phyloP scores from a whole-genome alignment of 805 yeast genomes.

The Candida rishiriensis region DNA sequence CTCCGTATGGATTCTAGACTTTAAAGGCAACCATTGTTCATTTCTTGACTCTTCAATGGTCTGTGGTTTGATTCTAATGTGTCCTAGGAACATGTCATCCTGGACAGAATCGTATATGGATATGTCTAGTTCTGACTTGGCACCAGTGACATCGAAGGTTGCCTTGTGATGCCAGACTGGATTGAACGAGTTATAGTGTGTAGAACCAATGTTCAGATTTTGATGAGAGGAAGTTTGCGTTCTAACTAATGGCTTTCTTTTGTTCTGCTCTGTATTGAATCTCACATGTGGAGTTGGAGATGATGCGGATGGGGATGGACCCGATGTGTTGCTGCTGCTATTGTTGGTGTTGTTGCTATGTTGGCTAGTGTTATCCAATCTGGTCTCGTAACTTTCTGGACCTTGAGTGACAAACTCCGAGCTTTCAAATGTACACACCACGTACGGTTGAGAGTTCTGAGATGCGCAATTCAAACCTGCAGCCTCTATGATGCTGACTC shows the following conservation, averaged over 20 bases:
- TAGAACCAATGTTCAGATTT: constrained; percentile 18
- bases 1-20: constrained; percentile 72
- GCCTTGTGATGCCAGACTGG: constrained; percentile 94
- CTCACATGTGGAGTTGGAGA: too few relatives aligned
- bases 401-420: constrained; percentile 86
- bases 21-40: constrained; percentile 71
- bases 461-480: constrained; percentile 55
- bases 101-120: constrained; percentile 85
- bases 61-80: constrained; percentile 67
- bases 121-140: constrained; percentile 77
- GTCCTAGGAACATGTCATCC: constrained; percentile 85
- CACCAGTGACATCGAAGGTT: constrained; percentile 84
- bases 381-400: constrained; percentile 45
- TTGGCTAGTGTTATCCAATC: constrained; percentile 5
- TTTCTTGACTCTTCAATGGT: constrained; percentile 39
- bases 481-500: constrained; percentile 79
- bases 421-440: constrained; percentile 86
- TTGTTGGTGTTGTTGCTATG: constrained; percentile 1
- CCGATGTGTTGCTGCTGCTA: not conserved
- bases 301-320: constrained; percentile 12
- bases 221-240: constrained; percentile 26
- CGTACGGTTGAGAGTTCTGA: constrained; percentile 68
- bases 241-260: constrained; percentile 25
- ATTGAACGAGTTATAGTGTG: constrained; percentile 38
- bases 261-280: constrained; percentile 17